Conservation (phyloP, 768 basidiomycete genomes). For the Amanita molliuscula region DNA sequence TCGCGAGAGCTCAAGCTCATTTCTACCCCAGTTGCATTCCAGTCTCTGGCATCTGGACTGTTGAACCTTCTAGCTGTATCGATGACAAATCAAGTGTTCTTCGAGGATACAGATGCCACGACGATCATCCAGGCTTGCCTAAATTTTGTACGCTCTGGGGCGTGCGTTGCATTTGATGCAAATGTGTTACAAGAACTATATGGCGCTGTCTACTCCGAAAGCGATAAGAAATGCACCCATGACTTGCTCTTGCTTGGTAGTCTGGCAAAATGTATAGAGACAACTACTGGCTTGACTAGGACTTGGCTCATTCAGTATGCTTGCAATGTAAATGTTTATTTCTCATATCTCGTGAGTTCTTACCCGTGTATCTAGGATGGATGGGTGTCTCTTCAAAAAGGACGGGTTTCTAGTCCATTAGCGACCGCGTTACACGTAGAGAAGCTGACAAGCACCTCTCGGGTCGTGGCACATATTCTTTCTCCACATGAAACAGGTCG, state of each 20-base stretch:
- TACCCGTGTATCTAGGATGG: slow-evolving; percentile 20
- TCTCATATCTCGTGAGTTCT: background rate
- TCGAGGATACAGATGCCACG: slow-evolving; percentile 20
- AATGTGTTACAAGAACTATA: slow-evolving; percentile 41
- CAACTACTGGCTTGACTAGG: slow-evolving; percentile 31
- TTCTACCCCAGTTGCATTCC: slow-evolving; percentile 34
- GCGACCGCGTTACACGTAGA: slow-evolving; percentile 35
- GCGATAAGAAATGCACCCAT: slow-evolving; percentile 22
- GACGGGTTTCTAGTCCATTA: slow-evolving; percentile 30
- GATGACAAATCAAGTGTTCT: slow-evolving; percentile 9
- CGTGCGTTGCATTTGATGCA: slow-evolving; percentile 37
- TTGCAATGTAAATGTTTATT: slow-evolving; percentile 32
- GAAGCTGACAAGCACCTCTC: slow-evolving; percentile 29
- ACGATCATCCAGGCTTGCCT: slow-evolving; percentile 32
- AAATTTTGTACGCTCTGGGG: slow-evolving; percentile 31
- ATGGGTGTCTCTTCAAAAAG: slow-evolving; percentile 35
- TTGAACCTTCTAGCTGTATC: slow-evolving; percentile 35
- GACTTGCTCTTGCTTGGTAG: slow-evolving; percentile 33
- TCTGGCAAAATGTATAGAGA: slow-evolving; percentile 41
- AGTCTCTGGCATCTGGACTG: slow-evolving; percentile 41
- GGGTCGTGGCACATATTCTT: slow-evolving; percentile 20
- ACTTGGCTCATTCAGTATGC: slow-evolving; percentile 39
- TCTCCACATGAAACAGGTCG: slow-evolving; percentile 8
- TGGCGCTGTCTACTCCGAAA: slow-evolving; percentile 20
- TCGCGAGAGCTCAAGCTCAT: slow-evolving; percentile 17